These are phyloP conservation scores for Juncus inflexus DNA, from an alignment of 176 grass and related monocot genomes.

Conservation along the genomic window DNA sequence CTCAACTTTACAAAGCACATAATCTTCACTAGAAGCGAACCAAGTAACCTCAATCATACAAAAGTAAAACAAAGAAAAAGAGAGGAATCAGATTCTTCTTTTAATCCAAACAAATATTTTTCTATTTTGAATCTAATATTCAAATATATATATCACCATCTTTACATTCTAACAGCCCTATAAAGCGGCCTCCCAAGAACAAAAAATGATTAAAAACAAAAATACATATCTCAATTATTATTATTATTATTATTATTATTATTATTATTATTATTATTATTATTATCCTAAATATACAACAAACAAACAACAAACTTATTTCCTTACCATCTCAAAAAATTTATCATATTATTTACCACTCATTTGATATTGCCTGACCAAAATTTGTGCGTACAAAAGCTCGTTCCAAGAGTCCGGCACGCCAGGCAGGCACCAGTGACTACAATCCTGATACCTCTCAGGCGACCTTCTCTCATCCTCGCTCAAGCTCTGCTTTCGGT, in stretches of 20 bases:
- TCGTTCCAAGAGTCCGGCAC: slow-evolving; percentile 95
- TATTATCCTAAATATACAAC: slow-evolving; percentile 23
- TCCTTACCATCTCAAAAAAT: slow-evolving; percentile 37
- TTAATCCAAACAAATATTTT: neutral
- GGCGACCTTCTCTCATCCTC: slow-evolving; percentile 43
- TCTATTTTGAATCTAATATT: neutral
- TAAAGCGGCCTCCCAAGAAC: no score
- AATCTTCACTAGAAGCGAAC: no score
- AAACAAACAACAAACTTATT: slow-evolving; percentile 13
- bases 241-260: no score
- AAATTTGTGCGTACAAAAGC: slow-evolving; percentile 74
- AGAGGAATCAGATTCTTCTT: neutral
- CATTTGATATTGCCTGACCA: slow-evolving; percentile 46
- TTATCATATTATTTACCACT: slow-evolving; percentile 42
- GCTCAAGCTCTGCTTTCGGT: slow-evolving; percentile 52
- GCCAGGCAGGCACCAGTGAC: slow-evolving; percentile 97
- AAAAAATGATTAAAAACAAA: no score
- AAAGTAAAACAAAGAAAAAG: neutral
- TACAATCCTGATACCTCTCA: slow-evolving; percentile 70
- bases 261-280: no score
- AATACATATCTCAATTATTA: slow-evolving; percentile 9
- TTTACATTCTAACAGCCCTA: slow-evolving; percentile 15
- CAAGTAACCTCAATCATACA: neutral
- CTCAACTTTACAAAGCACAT: no score
- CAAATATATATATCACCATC: slow-evolving; percentile 19